These are phyloP conservation scores for Podospora sp. DNA, from an alignment of 495 filamentous ascomycete species.

Conservation along the genomic window DNA sequence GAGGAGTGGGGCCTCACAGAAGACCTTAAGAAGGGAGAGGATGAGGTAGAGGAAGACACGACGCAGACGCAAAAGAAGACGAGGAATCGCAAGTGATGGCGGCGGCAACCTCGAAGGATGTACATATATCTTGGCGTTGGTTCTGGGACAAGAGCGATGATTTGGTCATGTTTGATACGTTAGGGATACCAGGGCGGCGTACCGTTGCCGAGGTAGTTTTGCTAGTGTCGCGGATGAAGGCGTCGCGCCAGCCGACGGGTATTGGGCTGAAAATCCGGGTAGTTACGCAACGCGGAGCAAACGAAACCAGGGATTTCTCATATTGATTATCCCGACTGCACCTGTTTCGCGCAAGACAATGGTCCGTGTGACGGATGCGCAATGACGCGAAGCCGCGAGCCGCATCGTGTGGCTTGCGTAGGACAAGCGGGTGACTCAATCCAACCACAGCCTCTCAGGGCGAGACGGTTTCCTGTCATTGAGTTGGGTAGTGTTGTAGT, in stretches of 20 bases:
- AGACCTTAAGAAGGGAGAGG: conserved; percentile 85
- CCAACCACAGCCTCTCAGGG: not conserved
- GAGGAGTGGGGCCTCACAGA: conserved; percentile 85
- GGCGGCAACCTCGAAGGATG: not conserved
- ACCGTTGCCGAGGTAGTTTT: not conserved
- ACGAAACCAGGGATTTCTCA: not conserved
- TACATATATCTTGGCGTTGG: not conserved
- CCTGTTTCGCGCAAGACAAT: not conserved
- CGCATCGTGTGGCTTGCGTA: not conserved
- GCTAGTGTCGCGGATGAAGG: not conserved
- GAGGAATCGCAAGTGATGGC: conserved; percentile 56
- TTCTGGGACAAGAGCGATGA: not conserved
- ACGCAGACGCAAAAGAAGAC: conserved; percentile 75
- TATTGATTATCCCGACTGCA: not conserved
- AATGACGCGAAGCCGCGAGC: not conserved
- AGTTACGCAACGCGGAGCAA: not conserved
- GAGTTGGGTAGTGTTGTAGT: too few relatives aligned
- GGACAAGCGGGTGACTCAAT: not conserved
- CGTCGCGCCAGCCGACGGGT: not conserved
- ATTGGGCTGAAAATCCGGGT: not conserved
- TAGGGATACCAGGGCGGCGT: not conserved
- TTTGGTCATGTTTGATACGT: not conserved
- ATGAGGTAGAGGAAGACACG: conserved; percentile 85
- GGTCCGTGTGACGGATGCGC: not conserved
- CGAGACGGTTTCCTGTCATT: not conserved